Conservation (phyloP, 2,329 filamentous ascomycete species). For the Sporothrix dimorphospora region DNA sequence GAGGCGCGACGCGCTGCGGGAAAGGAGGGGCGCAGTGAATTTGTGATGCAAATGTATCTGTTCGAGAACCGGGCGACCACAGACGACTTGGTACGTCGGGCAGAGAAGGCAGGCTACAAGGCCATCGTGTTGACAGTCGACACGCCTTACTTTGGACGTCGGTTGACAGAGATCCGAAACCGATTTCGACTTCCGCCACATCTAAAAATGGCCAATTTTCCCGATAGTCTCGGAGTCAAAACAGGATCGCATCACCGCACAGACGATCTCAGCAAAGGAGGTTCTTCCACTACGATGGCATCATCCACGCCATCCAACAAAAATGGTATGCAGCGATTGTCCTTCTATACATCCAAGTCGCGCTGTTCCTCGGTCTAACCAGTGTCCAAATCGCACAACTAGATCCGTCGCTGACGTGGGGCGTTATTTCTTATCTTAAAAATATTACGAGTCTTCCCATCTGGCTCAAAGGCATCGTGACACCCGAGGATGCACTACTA, state of each 20-base stretch:
- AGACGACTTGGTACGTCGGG: not conserved
- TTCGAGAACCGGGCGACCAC: constrained; percentile 15
- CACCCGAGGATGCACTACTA: not conserved
- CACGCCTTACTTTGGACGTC: constrained; percentile 11
- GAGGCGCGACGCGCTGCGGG: not conserved
- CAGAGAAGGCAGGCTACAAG: constrained; percentile 1
- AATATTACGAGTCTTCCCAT: not conserved
- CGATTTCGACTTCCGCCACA: not conserved
- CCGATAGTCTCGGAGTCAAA: not conserved
- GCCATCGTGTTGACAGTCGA: constrained; percentile 15
- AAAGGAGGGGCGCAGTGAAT: not conserved
- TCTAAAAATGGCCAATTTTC: constrained; percentile 15
- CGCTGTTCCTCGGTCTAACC: no score
- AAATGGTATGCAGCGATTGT: not conserved
- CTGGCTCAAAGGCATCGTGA: constrained; percentile 9
- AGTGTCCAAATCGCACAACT: no score
- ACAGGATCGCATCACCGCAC: constrained; percentile 2
- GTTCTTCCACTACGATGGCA: not conserved
- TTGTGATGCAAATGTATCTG: constrained; percentile 14
- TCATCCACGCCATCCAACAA: constrained; percentile 6
- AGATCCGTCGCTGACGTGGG: constrained; percentile 1
- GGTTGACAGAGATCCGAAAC: not conserved
- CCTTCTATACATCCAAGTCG: no score
- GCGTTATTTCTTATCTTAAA: not conserved
- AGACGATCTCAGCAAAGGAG: constrained; percentile 1